These are phyloP conservation scores for Leccinum pellstonianum DNA, from an alignment of 768 basidiomycete genomes.

Conservation along the genomic window DNA sequence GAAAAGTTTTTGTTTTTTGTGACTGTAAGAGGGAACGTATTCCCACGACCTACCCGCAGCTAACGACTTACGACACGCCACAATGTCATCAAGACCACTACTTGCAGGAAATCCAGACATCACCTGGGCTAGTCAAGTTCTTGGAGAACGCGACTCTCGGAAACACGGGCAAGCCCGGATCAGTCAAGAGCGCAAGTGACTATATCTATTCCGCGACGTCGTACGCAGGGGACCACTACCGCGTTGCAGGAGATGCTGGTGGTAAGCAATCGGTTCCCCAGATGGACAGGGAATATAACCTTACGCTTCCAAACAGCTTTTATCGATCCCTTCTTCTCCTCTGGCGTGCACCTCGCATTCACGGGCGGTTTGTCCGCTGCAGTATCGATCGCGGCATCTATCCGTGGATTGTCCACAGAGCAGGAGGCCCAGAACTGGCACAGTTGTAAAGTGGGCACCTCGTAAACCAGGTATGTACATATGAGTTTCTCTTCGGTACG, in stretches of 20 bases:
- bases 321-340: slow-evolving; percentile 9
- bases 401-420: slow-evolving; percentile 10
- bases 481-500: slow-evolving; percentile 20
- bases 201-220: slow-evolving; percentile 42
- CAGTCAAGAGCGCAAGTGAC: slow-evolving; percentile 44
- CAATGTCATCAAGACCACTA: background rate
- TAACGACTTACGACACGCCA: no score
- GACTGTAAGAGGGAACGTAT: no score
- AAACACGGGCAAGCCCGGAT: slow-evolving; percentile 5
- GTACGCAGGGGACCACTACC: slow-evolving; percentile 45
- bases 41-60: no score
- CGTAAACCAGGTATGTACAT: slow-evolving; percentile 8
- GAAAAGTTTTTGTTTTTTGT: no score
- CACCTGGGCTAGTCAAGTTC: slow-evolving; percentile 1
- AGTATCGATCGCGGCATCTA: slow-evolving; percentile 9
- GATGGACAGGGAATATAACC: background rate
- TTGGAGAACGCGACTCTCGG: slow-evolving; percentile 9
- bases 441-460: slow-evolving; percentile 9
- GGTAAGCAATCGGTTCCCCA: background rate
- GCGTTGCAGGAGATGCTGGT: slow-evolving; percentile 56
- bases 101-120: background rate
- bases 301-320: slow-evolving; percentile 3
- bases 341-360: slow-evolving; percentile 13
- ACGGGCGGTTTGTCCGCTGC: slow-evolving; percentile 11
- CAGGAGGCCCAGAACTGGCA: slow-evolving; percentile 12